These are phyloP conservation scores for Mortierella sp. DNA, from an alignment of 371 early-diverging fungal genomes.

Conservation along the genomic window DNA sequence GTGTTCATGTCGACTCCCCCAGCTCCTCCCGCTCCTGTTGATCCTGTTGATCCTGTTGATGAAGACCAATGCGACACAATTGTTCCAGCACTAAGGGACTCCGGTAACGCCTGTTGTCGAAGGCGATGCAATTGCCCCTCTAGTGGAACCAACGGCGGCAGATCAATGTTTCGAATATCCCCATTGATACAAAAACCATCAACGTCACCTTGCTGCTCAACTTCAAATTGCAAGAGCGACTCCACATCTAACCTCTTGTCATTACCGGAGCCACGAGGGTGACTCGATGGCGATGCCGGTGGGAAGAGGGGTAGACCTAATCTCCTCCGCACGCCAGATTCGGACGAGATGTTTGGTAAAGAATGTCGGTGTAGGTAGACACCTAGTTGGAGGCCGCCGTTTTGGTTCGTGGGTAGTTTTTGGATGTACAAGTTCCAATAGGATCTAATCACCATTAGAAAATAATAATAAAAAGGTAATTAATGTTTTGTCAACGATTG, in stretches of 20 bases:
- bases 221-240: no score
- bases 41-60: background rate
- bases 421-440: conserved; percentile 74
- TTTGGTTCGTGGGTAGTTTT: conserved; percentile 61
- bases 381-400: conserved; percentile 62
- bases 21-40: background rate
- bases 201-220: no score
- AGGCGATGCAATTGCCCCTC: background rate
- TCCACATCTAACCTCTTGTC: no score
- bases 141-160: background rate
- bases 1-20: no score
- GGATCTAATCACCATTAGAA: conserved; percentile 57
- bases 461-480: background rate
- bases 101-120: no score
- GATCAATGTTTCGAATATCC: background rate
- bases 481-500: background rate
- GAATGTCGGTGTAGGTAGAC: conserved; percentile 71
- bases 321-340: conserved; percentile 1
- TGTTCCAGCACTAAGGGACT: background rate
- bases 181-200: no score
- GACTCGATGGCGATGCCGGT: background rate
- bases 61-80: background rate
- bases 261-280: background rate
- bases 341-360: background rate
- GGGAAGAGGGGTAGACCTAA: background rate